Percentiles rank a stretch among this genome's conserved stretches.
phyloP scores from a whole-genome alignment of 192 early-diverging fungal genomes.

The Backusella mclennaniae region DNA sequence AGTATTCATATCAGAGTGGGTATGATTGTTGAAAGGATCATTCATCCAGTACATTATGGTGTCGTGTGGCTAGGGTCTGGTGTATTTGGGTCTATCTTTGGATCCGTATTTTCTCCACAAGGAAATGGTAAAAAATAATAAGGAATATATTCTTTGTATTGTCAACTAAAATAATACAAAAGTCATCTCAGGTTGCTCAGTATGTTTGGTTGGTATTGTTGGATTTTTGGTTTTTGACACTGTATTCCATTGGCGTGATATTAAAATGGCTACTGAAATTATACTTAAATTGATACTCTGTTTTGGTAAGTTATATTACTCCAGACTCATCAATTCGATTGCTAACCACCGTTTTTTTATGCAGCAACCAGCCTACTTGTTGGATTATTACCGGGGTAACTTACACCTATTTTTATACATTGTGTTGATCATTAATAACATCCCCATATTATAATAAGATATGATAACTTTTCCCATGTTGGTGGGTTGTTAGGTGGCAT shows the following conservation, averaged over 20 bases:
- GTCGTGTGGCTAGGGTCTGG: neutral
- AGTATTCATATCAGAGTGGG: neutral
- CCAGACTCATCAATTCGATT: too few species aligned
- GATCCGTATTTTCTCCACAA: neutral
- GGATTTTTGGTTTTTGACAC: neutral
- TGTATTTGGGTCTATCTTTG: neutral
- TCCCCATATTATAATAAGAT: neutral
- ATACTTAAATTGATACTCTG: neutral
- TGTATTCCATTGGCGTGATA: neutral
- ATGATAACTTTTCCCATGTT: constrained; percentile 6
- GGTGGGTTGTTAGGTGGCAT: neutral
- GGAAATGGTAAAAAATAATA: neutral
- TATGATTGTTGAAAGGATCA: neutral
- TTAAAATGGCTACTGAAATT: neutral
- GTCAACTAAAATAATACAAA: too few species aligned
- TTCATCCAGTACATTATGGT: neutral
- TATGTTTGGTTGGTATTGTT: neutral
- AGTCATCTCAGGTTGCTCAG: neutral
- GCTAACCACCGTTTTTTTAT: too few species aligned
- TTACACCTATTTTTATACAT: neutral
- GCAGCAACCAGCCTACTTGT: neutral
- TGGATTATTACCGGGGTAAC: neutral
- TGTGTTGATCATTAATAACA: neutral
- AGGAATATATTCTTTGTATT: too few species aligned
- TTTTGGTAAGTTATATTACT: neutral